A percentile compares a stretch with the other conserved stretches of the same genome.
Conservation (phyloP, 306 rosid species). For the Vigna trinervia region DNA sequence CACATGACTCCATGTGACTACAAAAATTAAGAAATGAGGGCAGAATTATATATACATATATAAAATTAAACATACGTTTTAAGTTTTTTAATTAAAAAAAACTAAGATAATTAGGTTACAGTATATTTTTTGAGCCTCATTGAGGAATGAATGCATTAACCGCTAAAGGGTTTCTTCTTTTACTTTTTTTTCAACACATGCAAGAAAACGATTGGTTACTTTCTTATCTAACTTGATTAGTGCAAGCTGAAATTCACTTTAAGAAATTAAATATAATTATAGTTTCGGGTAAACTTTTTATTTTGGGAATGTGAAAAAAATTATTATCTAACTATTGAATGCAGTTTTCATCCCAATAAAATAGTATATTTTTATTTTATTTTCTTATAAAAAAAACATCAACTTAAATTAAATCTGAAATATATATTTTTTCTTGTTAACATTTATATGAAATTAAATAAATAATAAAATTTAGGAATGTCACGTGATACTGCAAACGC, state of each 20-base stretch:
- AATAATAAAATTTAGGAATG: background rate
- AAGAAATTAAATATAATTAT: background rate
- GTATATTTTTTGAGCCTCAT: background rate
- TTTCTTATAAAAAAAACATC: background rate
- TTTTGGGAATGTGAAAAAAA: background rate
- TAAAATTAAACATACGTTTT: background rate
- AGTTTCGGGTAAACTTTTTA: background rate
- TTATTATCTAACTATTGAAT: background rate
- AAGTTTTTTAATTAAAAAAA: background rate
- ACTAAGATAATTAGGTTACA: background rate
- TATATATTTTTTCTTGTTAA: background rate
- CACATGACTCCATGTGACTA: slow-evolving; percentile 10
- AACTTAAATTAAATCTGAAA: background rate
- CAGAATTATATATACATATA: background rate
- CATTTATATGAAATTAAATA: background rate
- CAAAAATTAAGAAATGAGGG: background rate
- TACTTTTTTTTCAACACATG: background rate
- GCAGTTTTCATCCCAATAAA: background rate
- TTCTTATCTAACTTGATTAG: background rate
- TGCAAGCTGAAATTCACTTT: background rate
- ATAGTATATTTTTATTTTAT: background rate
- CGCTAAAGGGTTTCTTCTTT: background rate
- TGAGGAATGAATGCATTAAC: no score
- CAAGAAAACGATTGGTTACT: background rate
- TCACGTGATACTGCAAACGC: background rate